Evolutionary conservation across 1,284 basidiomycete genomes (phyloP).

Genomic region (Heterobasidion annosum): DNA sequence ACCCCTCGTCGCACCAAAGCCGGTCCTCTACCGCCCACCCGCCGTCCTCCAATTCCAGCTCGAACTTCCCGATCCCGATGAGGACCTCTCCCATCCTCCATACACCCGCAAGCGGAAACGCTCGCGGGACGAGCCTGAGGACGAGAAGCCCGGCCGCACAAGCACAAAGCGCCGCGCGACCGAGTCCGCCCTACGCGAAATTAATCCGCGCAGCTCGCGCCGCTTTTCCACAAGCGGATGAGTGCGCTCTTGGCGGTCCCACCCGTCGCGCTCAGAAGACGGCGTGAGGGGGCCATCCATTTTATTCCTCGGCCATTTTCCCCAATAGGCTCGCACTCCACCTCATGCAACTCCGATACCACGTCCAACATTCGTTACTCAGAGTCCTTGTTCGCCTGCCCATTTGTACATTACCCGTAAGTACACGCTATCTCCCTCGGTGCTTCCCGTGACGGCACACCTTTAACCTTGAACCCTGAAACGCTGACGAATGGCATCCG

Average conservation of each 20-base stretch:
- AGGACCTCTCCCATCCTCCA: constrained; percentile 60
- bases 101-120: constrained; percentile 58
- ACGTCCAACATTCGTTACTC: not conserved
- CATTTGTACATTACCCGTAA: not conserved
- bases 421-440: not conserved
- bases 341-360: not conserved
- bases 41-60: constrained; percentile 44
- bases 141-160: constrained; percentile 19
- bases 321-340: no score
- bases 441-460: not conserved
- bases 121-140: constrained; percentile 19
- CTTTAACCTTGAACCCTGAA: not conserved
- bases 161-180: constrained; percentile 19
- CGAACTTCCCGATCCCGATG: constrained; percentile 57
- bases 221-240: not conserved
- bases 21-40: constrained; percentile 60
- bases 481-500: not conserved
- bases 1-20: constrained; percentile 55
- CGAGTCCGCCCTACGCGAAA: constrained; percentile 6
- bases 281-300: no score
- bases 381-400: not conserved
- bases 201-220: not conserved
- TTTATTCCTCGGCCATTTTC: no score
- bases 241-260: not conserved
- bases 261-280: no score